Evolutionary conservation across 2,329 filamentous ascomycete genomes (phyloP), one percentile per base, ranked within the genome.

Genomic region (Hymenotorrendiella dingleyae): DNA sequence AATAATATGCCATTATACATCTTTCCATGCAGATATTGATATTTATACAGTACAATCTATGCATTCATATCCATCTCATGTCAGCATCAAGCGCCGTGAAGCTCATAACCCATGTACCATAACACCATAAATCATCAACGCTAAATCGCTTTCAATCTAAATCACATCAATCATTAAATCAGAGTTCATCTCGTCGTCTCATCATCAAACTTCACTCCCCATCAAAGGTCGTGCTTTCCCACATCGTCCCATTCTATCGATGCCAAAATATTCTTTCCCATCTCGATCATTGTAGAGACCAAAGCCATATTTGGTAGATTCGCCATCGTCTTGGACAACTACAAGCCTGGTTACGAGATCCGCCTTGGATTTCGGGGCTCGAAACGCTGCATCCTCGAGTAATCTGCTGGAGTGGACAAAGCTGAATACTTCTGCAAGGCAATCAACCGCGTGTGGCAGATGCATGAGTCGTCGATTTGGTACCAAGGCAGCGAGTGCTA

Each of bases 351-450:
- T 79, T 17, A 82, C 73, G 16, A 96, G 72, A 50, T 89, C 83
- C 0, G 69, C 69, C 50, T 81, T 82, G n/a, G 73, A 80, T 21
- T 72, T 70, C 3, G 83, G 78, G 27, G 80, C 75, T 38, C 80
- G 73, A 60, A 96, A 91, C 0, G 84, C 76, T 8, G 80, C 72
- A 57, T 95, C 89, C 4, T 76, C 70, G 2, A 86, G 68, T 14
- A 94, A 68, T 19, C 83, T 82, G 32, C 81, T 82, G 53, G 82
- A 81, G 46, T 86, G 80, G 30, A 91, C 70, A 60, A 91, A 90
- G 57, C 80, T 83, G 53, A 94, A 74, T 17, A 90, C 71, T 60
- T 90, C 87, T 1, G 85, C 84, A 14, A 94, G 71, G 35, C 76
- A 86, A 47, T 73, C 76, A 29, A 86, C 80, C 4, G 73, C 72